Evolutionary conservation across 106 monocot genomes (phyloP), one percentile per base, ranked within the genome.

Genomic region (Dioscorea dumetorum): DNA sequence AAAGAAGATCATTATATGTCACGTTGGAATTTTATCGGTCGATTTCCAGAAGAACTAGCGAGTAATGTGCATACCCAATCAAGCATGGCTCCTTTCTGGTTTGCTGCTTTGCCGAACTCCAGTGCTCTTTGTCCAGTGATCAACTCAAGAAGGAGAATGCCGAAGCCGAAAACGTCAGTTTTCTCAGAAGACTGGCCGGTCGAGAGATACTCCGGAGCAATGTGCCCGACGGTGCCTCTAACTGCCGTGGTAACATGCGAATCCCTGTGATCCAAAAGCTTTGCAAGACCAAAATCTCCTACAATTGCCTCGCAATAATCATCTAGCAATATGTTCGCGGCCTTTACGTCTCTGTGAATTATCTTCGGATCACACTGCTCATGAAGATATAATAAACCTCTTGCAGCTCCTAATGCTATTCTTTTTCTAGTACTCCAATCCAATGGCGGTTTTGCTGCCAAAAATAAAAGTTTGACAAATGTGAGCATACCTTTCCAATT

Each of bases 131-230:
- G 77, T 32, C 89, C 89, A 58, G 82, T 82, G 50, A 90, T 77
- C 14, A 90, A 72, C 24, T 90, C 89, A 20, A 90, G 82, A 20
- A 90, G 71, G 12, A 85, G 75, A 49, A 90, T 85, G 32, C 85
- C 89, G 61, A 85, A 90, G 10, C 85, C 89, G 59, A 82, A 90
- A 18, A 90, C 89, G 69, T 90, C 89, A 8, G 82, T 85, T 72
- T 90, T 90, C 61, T 90, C 85, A n/a, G 89, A 90, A 2, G 85
- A 85, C 53, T 82, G 85, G 61, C 89, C 89, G 0, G 85, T 85
- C 11, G 89, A 90, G 23, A 90, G 82, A 66, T 79, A 84, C 54
- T 84, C 84, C 4, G 84, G 79, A 0, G 77, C 77, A 24, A 84
- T 80, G 21, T 84, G 73, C 6, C 83, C 82, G 0, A 83, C 78